Evolutionary conservation across 106 monocot species (phyloP), one percentile per base, ranked within the genome.

Genomic region (Dioscorea zingiberensis): DNA sequence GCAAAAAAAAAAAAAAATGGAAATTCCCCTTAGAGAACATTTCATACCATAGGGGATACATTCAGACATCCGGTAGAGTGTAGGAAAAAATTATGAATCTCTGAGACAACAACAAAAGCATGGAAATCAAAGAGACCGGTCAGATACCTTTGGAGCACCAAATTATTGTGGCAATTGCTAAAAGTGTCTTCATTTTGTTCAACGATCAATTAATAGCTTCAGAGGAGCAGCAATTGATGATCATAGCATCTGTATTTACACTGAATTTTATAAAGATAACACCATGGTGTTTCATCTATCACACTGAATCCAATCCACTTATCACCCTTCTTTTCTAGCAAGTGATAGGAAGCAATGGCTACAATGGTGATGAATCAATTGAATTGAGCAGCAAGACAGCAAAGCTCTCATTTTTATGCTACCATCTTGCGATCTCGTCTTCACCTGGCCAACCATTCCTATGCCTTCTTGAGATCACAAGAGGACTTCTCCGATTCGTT

Each of bases 371-470:
- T 3, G 51, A 53, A 16, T 18, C 4, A 53, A 53, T 53, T 7
- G 16, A 53, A 19, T 15, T 13, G 51, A 53, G 51, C 51, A 53
- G 51, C 16, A 3, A 53, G 51, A 53, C 14, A 10, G 12, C 23
- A 19, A 22, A 56, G 0, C 12, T 56, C 2, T 5, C 0, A 21
- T 24, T 21, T 23, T 56, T 21, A 21, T 38, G 47, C 25, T 24
- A 64, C 64, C 64, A 64, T 24, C 64, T 64, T 23, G 64, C 10
- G 14, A 64, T 46, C 64, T 47, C 47, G 4, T 24, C 3, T 21
- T 64, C 47, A 15, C 22, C 23, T 22, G 45, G 14, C 47, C 47
- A 46, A 46, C 23, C 11, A 24, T 9, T 45, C 22, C 22, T 3
- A 38, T 45, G 38, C 47, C 64, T 47, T 46, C 22, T 14, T 23